Evolutionary conservation across 2,329 filamentous ascomycete genomes (phyloP), one percentile per base, ranked within the genome.

Genomic region (Verticillium nonalfalfae): DNA sequence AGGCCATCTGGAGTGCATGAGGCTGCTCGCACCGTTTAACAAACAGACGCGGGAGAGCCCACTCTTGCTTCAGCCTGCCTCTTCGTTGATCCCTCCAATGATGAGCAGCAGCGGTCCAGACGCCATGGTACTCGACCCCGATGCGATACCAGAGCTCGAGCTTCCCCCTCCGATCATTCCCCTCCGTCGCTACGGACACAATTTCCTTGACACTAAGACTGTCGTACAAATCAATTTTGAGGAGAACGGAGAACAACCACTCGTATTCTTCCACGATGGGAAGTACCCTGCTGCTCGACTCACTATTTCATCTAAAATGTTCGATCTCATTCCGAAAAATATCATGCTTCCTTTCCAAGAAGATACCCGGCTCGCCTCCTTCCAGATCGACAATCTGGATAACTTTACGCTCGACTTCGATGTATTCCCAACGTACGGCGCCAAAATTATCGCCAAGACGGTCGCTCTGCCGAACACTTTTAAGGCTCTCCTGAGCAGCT

Each of bases 171-270:
- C 95, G 0, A 98, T 99, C 66, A 97, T 99, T 66, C 95, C 95
- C 0, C 81, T 98, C 57, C 86, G 95, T 67, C 86, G 95, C 68
- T 99, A 99, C 69, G 95, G 95, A 15, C 95, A 99, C 78, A 99
- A 98, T 75, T 99, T 99, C 81, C 82, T 99, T 39, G 95, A 99
- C 71, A 97, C 92, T 35, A 99, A 98, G 78, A 96, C 93, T 0
- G 96, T 97, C 65, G 88, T 99, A 13, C 91, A 97, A 69, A 90
- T 99, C 66, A 91, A 85, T 68, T 98, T 99, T 69, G 91, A 94
- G 59, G 88, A 89, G 63, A 80, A 85, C 33, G 87, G 83, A 58
- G 85, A 95, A 58, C 84, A 84, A 61, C 90, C 95, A 0, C 88
- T 99, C 59, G 78, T 90, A n/a, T 99, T 99, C 76, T 97, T 98